These are phyloP conservation scores for Nitzschia inconspicua DNA, from an alignment of 108 stramenopile species.

Conservation along the genomic window DNA sequence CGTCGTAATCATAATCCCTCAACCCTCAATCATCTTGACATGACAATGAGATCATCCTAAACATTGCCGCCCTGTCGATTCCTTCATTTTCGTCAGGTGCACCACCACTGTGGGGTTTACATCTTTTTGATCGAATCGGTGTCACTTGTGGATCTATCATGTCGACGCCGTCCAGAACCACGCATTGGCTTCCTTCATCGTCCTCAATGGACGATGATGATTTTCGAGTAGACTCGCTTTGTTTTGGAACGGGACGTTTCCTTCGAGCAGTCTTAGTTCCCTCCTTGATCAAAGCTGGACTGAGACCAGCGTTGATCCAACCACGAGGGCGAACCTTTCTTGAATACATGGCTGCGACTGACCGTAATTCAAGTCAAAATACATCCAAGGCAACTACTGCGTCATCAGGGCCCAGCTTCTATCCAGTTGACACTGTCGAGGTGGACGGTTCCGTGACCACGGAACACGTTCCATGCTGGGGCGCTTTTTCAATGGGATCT, in stretches of 20 bases:
- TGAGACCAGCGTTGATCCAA: conserved; percentile 61
- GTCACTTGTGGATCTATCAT: too few species aligned
- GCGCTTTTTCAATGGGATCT: conserved; percentile 66
- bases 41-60: too few species aligned
- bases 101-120: too few species aligned
- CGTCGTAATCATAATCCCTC: too few species aligned
- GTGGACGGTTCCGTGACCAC: conserved; percentile 48
- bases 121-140: too few species aligned
- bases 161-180: too few species aligned
- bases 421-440: conserved; percentile 66
- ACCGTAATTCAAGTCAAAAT: neutral
- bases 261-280: conserved; percentile 85
- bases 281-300: conserved; percentile 30
- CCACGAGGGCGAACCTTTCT: conserved; percentile 71
- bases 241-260: conserved; percentile 86
- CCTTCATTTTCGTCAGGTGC: too few species aligned
- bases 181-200: too few species aligned
- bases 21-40: too few species aligned
- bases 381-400: neutral
- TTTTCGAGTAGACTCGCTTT: conserved; percentile 42
- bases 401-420: conserved; percentile 1
- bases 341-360: conserved; percentile 40
- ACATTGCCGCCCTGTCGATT: too few species aligned
- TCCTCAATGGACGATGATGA: too few species aligned
- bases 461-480: conserved; percentile 35